Conservation (phyloP, 1,139 yeast species). For the Geotrichum aggregatum region DNA sequence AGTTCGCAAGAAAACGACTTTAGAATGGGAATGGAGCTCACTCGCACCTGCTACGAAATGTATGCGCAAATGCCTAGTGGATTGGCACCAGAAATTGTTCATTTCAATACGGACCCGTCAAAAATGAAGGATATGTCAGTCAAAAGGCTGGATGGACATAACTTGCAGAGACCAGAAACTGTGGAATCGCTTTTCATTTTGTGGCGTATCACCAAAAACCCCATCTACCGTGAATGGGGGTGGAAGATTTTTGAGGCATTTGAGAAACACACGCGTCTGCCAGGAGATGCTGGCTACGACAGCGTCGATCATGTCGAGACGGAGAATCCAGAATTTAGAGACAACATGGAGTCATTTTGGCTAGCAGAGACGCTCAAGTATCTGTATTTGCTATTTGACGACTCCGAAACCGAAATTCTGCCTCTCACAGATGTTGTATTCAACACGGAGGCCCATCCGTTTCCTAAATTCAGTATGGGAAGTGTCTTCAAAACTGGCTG, state of each 20-base stretch:
- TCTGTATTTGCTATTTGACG: slow-evolving; percentile 72
- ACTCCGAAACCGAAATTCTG: slow-evolving; percentile 53
- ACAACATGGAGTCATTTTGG: slow-evolving; percentile 93
- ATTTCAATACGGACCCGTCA: slow-evolving; percentile 52
- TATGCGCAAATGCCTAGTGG: slow-evolving; percentile 72
- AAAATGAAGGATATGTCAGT: slow-evolving; percentile 56
- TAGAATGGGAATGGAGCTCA: slow-evolving; percentile 66
- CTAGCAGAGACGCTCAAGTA: slow-evolving; percentile 89
- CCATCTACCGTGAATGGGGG: slow-evolving; percentile 84
- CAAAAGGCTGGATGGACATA: slow-evolving; percentile 71
- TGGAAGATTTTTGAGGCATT: slow-evolving; percentile 78
- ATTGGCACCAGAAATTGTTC: slow-evolving; percentile 82
- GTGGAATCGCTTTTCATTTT: slow-evolving; percentile 82
- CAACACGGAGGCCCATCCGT: slow-evolving; percentile 91
- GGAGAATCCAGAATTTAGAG: slow-evolving; percentile 49
- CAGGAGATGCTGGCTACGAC: slow-evolving; percentile 59
- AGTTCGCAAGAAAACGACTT: slow-evolving; percentile 53
- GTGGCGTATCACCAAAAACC: slow-evolving; percentile 76
- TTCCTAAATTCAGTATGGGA: slow-evolving; percentile 63
- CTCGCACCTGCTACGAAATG: slow-evolving; percentile 80
- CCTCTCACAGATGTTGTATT: slow-evolving; percentile 69
- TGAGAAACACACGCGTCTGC: slow-evolving; percentile 53
- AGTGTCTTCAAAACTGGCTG: slow-evolving; percentile 63
- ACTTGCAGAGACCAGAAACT: slow-evolving; percentile 90
- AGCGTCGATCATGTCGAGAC: slow-evolving; percentile 62